Percentiles rank a stretch among this genome's conserved stretches.
Conservation (phyloP, 2,329 filamentous ascomycete genomes). For the Zasmidium cellare region DNA sequence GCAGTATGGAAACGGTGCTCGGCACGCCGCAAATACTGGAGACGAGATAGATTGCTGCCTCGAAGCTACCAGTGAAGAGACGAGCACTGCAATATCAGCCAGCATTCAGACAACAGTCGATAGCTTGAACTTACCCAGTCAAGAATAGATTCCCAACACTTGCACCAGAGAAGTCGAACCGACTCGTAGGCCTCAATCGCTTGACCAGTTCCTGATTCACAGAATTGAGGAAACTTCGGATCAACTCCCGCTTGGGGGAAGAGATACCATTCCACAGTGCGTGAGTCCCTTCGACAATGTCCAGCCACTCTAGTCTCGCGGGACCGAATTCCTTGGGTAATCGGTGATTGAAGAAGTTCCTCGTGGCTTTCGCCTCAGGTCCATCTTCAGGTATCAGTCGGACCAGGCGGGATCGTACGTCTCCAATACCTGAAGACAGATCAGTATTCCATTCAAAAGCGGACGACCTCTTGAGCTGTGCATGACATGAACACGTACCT, state of each 20-base stretch:
- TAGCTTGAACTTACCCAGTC: conserved; percentile 44
- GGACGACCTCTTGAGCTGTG: not conserved
- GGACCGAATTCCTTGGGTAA: conserved; percentile 61
- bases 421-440: conserved; percentile 58
- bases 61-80: conserved; percentile 88
- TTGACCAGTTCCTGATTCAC: conserved; percentile 53
- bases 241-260: conserved; percentile 52
- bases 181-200: conserved; percentile 45
- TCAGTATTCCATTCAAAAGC: not conserved
- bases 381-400: conserved; percentile 75
- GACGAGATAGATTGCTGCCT: conserved; percentile 87
- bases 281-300: conserved; percentile 82
- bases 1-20: conserved; percentile 73
- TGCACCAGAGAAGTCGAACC: conserved; percentile 52
- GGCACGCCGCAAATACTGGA: conserved; percentile 85
- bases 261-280: conserved; percentile 65
- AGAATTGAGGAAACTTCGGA: conserved; percentile 51
- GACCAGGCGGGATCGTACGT: conserved; percentile 72
- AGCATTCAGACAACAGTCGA: not conserved
- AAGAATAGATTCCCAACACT: conserved; percentile 55
- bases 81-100: conserved; percentile 63
- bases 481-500: conserved; percentile 53
- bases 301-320: conserved; percentile 79
- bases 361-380: conserved; percentile 71
- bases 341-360: conserved; percentile 82